Evolutionary conservation across 805 yeast species (phyloP), one percentile per base, ranked within the genome.

Genomic region (Candida yuanshanica): DNA sequence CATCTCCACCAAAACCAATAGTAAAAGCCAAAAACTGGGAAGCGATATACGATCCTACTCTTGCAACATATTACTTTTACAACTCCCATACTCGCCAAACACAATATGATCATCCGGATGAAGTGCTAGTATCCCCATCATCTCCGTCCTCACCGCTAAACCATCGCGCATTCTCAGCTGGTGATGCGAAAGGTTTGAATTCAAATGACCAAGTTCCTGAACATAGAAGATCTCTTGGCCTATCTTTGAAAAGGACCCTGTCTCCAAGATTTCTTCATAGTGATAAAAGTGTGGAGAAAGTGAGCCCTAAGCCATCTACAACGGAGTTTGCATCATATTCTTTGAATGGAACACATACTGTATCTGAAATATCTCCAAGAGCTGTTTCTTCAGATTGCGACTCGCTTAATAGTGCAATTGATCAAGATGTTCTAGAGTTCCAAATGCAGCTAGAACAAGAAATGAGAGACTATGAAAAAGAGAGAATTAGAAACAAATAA

Each of bases 51-150:
- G 70, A 67, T 36, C 42, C 55, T 0, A 49, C 52, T 3, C 48
- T 66, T 11, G 45, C 61, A 5, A 64, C 58, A 32, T 55, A 61
- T 36, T 64, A 62, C 46, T 67, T 56, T 43, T 33, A 60, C 16
- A 64, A 67, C 45, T 41, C 49, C 2, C 38, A 38, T 16, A 61
- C 63, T 1, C 53, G 55, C 25, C 54, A 60, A 7, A 51, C 61
- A 4, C 58, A 65, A 33, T 67, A 61, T 45, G 71, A 67, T 43
- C 62, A 56, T 26, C 70, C 72, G 0, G 59, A 62, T 43, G 72
- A 67, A 42, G 70, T 67, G 5, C 53, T 55, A n/a, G 54, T 58
- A 13, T 48, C 55, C 0, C 45, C 53, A 7, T 18, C 25, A 4
- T 21, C 27, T 7, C 13, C 39, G 8, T 38, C 44, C 1, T 44